phyloP scores from a whole-genome alignment of 148 eudicot species.

The Bassia scoparia region DNA sequence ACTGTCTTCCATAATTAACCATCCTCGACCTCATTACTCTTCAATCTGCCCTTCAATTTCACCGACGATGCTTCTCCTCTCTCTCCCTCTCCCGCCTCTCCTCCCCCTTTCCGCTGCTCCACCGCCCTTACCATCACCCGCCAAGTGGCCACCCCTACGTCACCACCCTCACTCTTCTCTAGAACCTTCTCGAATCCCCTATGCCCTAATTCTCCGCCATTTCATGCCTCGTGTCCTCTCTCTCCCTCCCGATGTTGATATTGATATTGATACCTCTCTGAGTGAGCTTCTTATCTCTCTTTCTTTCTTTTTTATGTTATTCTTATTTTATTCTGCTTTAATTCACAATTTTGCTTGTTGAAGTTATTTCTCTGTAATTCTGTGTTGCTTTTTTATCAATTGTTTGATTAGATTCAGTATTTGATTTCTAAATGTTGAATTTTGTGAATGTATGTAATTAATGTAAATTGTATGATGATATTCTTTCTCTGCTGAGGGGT shows the following conservation, averaged over 20 bases:
- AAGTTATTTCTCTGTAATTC: no score
- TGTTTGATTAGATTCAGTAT: no score
- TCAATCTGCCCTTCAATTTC: conserved; percentile 28
- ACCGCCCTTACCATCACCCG: conserved; percentile 23
- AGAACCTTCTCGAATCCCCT: conserved; percentile 39
- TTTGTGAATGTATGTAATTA: no score
- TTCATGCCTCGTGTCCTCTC: conserved; percentile 42
- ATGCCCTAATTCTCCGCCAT: conserved; percentile 43
- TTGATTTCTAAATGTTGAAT: no score
- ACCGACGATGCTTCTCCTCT: conserved; percentile 23
- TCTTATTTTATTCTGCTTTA: not conserved
- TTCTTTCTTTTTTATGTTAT: not conserved
- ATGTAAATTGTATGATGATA: no score
- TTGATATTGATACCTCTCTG: conserved; percentile 6
- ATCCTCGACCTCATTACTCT: conserved; percentile 3
- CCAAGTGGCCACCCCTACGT: not conserved
- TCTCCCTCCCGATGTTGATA: conserved; percentile 32
- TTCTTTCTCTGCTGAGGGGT: no score
- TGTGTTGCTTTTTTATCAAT: no score
- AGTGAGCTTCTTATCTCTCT: conserved; percentile 31
- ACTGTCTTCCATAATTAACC: no score
- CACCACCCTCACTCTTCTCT: conserved; percentile 33
- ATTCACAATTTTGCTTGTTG: no score
- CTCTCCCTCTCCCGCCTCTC: conserved; percentile 24
- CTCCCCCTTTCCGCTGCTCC: conserved; percentile 26